Percentiles rank a stretch among this genome's conserved stretches.
Evolutionary conservation across 2,329 filamentous ascomycete species (phyloP).

Genomic region (Knufia fluminis): DNA sequence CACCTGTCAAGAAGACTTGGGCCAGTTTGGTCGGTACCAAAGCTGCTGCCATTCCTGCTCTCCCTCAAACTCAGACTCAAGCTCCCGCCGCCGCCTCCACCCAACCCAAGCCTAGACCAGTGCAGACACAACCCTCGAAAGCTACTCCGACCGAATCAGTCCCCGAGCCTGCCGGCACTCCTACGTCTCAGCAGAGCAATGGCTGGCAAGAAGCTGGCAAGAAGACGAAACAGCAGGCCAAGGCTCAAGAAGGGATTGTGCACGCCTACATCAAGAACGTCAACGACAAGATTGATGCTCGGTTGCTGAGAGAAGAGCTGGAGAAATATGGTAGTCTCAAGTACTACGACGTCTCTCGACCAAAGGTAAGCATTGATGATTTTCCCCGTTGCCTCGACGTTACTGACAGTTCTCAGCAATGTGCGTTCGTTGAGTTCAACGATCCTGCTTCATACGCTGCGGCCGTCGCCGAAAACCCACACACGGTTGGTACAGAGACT

Average conservation of each 20-base stretch:
- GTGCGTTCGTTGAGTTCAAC: constrained; percentile 91
- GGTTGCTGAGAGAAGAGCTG: constrained; percentile 61
- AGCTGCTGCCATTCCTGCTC: constrained; percentile 31
- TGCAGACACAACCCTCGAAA: constrained; percentile 27
- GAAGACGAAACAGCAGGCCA: constrained; percentile 61
- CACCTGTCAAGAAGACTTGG: constrained; percentile 49
- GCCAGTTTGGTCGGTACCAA: constrained; percentile 47
- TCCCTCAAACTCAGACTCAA: constrained; percentile 28
- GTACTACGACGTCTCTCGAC: constrained; percentile 56
- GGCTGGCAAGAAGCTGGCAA: constrained; percentile 92
- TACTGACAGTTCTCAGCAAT: constrained; percentile 55
- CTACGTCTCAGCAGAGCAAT: constrained; percentile 39
- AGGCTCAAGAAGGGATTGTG: constrained; percentile 61
- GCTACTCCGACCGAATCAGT: constrained; percentile 29
- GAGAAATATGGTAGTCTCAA: constrained; percentile 57
- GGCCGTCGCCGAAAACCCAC: constrained; percentile 75
- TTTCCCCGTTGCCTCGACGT: constrained; percentile 13
- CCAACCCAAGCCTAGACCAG: constrained; percentile 27
- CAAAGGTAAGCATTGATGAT: constrained; percentile 56
- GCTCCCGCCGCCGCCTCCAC: constrained; percentile 23
- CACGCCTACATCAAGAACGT: constrained; percentile 95
- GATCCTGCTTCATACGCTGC: constrained; percentile 71
- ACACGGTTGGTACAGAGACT: constrained; percentile 70
- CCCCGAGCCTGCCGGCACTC: constrained; percentile 31
- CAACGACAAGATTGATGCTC: constrained; percentile 72